Conservation (phyloP, 2,329 filamentous ascomycete genomes). For the Exophiala viscosa region DNA sequence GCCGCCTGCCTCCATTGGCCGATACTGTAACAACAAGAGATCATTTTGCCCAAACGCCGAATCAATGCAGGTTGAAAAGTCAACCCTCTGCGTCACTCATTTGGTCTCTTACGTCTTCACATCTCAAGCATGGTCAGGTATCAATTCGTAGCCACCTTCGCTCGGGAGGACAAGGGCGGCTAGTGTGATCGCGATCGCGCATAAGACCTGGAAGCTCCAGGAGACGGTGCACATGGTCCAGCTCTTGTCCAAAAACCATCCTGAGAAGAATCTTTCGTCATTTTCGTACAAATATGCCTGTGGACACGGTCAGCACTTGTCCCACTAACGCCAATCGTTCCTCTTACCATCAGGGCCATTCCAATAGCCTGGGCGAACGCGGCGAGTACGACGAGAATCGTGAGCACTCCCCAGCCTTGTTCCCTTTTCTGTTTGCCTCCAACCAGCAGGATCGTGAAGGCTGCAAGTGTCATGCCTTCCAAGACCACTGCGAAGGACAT, state of each 20-base stretch:
- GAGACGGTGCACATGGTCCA: slow-evolving; percentile 69
- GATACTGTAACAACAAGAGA: no score
- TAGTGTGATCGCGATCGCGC: slow-evolving; percentile 56
- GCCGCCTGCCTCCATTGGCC: no score
- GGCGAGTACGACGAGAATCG: slow-evolving; percentile 61
- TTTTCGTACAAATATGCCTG: slow-evolving; percentile 81
- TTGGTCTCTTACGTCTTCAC: slow-evolving; percentile 50
- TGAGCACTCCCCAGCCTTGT: slow-evolving; percentile 75
- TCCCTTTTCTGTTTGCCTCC: slow-evolving; percentile 78
- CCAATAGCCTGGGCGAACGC: slow-evolving; percentile 68
- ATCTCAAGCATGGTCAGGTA: slow-evolving; percentile 46
- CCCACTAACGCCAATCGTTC: not conserved
- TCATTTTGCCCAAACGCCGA: not conserved
- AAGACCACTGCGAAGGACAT: slow-evolving; percentile 81
- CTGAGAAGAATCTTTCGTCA: slow-evolving; percentile 75
- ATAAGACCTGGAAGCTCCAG: slow-evolving; percentile 54
- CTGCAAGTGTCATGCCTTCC: slow-evolving; percentile 74
- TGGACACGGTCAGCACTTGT: slow-evolving; percentile 4
- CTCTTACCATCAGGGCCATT: slow-evolving; percentile 76
- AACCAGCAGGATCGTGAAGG: slow-evolving; percentile 70
- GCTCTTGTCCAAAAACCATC: slow-evolving; percentile 75
- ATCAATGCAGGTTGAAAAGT: not conserved
- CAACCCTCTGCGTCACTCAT: not conserved
- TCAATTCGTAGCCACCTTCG: slow-evolving; percentile 84
- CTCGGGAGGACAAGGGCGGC: slow-evolving; percentile 69